Conservation (phyloP, 495 filamentous ascomycete genomes). For the Hypoxylon perforatum region DNA sequence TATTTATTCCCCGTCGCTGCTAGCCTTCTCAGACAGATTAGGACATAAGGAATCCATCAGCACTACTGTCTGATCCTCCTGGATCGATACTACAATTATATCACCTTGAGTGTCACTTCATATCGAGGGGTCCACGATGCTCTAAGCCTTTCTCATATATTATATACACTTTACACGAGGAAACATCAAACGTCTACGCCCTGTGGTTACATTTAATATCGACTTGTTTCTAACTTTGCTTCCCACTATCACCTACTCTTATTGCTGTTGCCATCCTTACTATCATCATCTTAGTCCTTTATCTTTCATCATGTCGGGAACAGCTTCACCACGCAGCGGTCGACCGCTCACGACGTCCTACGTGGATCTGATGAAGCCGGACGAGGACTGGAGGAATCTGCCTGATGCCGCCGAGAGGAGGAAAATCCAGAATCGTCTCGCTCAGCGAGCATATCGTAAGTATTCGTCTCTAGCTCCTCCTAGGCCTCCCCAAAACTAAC, state of each 20-base stretch:
- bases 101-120: slow-evolving; percentile 27
- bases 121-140: slow-evolving; percentile 16
- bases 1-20: slow-evolving; percentile 40
- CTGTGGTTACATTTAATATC: slow-evolving; percentile 38
- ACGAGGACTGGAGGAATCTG: slow-evolving; percentile 49
- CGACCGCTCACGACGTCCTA: slow-evolving; percentile 49
- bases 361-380: slow-evolving; percentile 48
- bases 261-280: neutral
- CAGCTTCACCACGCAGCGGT: slow-evolving; percentile 47
- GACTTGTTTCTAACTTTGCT: slow-evolving; percentile 6
- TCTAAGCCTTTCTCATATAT: neutral
- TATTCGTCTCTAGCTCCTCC: neutral
- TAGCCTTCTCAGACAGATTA: slow-evolving; percentile 36
- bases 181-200: slow-evolving; percentile 28
- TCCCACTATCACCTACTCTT: neutral
- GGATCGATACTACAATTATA: slow-evolving; percentile 37
- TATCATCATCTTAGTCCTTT: neutral
- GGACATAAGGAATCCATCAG: slow-evolving; percentile 44
- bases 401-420: slow-evolving; percentile 50
- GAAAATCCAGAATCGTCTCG: slow-evolving; percentile 53
- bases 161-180: slow-evolving; percentile 23
- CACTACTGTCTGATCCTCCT: slow-evolving; percentile 44
- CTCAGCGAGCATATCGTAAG: slow-evolving; percentile 54
- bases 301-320: slow-evolving; percentile 38
- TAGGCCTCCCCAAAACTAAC: slow-evolving; percentile 19